Evolutionary conservation across 202 grass and related monocot genomes (phyloP).

Genomic region (Brachypodium distachyon): DNA sequence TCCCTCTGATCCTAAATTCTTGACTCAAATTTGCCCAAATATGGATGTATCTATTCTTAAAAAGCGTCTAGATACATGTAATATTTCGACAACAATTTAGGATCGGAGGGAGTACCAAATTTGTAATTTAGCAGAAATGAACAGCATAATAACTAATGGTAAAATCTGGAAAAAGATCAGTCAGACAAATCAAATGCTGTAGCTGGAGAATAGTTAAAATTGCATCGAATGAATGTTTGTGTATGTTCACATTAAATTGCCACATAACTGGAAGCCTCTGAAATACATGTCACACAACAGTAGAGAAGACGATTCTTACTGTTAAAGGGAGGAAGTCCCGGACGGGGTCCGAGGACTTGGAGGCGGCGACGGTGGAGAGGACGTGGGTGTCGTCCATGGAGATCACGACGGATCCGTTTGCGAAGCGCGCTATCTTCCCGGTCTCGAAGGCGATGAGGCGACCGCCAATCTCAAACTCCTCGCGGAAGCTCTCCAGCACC

Average conservation of each 20-base stretch:
- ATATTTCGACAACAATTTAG: too few species aligned
- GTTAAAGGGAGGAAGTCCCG: slow-evolving; percentile 90
- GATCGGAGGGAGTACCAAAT: too few species aligned
- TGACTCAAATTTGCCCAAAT: too few species aligned
- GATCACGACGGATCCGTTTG: slow-evolving; percentile 87
- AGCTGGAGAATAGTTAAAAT: background rate
- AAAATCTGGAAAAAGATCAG: background rate
- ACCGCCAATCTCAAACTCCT: slow-evolving; percentile 83
- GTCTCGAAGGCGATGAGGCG: slow-evolving; percentile 77
- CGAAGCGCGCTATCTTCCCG: slow-evolving; percentile 85
- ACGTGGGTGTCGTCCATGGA: slow-evolving; percentile 90
- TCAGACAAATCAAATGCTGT: background rate
- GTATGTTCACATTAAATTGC: background rate
- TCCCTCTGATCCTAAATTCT: too few species aligned
- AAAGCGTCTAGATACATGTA: too few species aligned
- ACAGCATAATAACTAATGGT: background rate
- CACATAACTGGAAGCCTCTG: background rate
- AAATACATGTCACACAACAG: background rate
- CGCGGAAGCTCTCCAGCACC: slow-evolving; percentile 66
- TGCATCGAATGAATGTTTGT: background rate
- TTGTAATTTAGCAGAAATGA: background rate
- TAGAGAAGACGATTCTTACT: slow-evolving; percentile 22
- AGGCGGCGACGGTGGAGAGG: slow-evolving; percentile 59
- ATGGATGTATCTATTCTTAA: too few species aligned
- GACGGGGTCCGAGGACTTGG: slow-evolving; percentile 54